phyloP scores from a whole-genome alignment of 805 yeast genomes.

The Candida vaughaniae region DNA sequence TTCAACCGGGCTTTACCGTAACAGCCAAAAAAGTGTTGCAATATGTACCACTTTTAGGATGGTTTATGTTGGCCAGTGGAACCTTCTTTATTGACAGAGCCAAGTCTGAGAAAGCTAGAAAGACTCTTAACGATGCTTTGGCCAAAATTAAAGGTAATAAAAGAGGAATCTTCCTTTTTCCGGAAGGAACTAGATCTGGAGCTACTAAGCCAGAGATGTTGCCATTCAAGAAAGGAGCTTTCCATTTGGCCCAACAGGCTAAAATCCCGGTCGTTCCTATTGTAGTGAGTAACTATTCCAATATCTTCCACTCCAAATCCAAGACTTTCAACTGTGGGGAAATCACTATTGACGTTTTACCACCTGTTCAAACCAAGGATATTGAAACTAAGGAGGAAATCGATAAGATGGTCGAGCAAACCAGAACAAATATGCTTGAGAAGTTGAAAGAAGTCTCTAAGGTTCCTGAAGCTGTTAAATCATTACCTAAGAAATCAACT shows the following conservation, averaged over 20 bases:
- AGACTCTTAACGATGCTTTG: slow-evolving; percentile 71
- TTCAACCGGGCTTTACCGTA: slow-evolving; percentile 86
- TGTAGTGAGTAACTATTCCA: slow-evolving; percentile 83
- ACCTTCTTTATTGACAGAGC: slow-evolving; percentile 88
- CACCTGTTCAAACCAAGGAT: slow-evolving; percentile 73
- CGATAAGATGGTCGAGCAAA: slow-evolving; percentile 52
- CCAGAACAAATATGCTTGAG: slow-evolving; percentile 57
- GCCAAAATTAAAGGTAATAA: slow-evolving; percentile 56
- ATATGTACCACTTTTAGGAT: slow-evolving; percentile 87
- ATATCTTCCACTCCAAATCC: slow-evolving; percentile 58
- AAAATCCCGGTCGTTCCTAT: slow-evolving; percentile 86
- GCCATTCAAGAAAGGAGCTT: slow-evolving; percentile 96
- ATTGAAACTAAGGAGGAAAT: slow-evolving; percentile 69
- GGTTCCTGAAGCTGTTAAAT: neutral
- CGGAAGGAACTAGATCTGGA: slow-evolving; percentile 96
- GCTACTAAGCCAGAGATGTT: slow-evolving; percentile 63
- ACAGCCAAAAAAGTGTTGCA: slow-evolving; percentile 87
- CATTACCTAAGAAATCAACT: slow-evolving; percentile 2
- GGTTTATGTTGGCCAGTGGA: slow-evolving; percentile 93
- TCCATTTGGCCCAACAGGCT: slow-evolving; percentile 94
- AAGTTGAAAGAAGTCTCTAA: slow-evolving; percentile 28
- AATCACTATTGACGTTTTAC: slow-evolving; percentile 73
- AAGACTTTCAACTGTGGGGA: slow-evolving; percentile 75
- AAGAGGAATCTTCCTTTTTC: slow-evolving; percentile 85
- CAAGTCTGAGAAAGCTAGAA: slow-evolving; percentile 70